Evolutionary conservation across 768 basidiomycete genomes (phyloP).

Genomic region (Candolleomyces eurysporus): DNA sequence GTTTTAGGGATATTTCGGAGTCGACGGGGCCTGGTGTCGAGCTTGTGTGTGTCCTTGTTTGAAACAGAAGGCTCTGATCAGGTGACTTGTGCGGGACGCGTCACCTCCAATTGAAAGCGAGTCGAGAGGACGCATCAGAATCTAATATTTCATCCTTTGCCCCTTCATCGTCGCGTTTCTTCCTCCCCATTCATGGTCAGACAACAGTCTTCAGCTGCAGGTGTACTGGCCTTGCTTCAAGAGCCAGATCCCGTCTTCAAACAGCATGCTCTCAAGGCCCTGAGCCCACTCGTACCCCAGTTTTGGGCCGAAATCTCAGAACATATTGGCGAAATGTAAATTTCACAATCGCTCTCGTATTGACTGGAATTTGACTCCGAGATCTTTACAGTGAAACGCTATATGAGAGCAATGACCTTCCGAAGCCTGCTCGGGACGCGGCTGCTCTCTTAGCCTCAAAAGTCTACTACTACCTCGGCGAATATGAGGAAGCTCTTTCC

Average conservation of each 20-base stretch:
- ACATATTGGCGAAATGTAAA: constrained; percentile 81
- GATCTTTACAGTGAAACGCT: constrained; percentile 69
- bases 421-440: constrained; percentile 69
- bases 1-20: constrained; percentile 35
- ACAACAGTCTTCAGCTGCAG: constrained; percentile 80
- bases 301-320: constrained; percentile 99
- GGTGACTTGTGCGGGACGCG: constrained; percentile 33
- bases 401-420: constrained; percentile 80
- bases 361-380: constrained; percentile 4
- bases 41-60: constrained; percentile 29
- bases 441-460: constrained; percentile 96
- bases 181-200: constrained; percentile 51
- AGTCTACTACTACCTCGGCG: constrained; percentile 95
- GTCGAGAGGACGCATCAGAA: constrained; percentile 13
- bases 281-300: constrained; percentile 82
- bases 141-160: constrained; percentile 19
- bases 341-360: constrained; percentile 23
- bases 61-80: constrained; percentile 16
- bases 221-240: constrained; percentile 86
- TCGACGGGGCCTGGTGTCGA: constrained; percentile 6
- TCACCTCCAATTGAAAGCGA: constrained; percentile 33
- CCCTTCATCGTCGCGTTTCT: constrained; percentile 14
- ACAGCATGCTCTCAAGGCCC: constrained; percentile 83
- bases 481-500: constrained; percentile 92
- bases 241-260: constrained; percentile 88